These are phyloP conservation scores for Colletotrichum sansevieriae DNA, from an alignment of 2,329 filamentous ascomycete genomes.

Conservation along the genomic window DNA sequence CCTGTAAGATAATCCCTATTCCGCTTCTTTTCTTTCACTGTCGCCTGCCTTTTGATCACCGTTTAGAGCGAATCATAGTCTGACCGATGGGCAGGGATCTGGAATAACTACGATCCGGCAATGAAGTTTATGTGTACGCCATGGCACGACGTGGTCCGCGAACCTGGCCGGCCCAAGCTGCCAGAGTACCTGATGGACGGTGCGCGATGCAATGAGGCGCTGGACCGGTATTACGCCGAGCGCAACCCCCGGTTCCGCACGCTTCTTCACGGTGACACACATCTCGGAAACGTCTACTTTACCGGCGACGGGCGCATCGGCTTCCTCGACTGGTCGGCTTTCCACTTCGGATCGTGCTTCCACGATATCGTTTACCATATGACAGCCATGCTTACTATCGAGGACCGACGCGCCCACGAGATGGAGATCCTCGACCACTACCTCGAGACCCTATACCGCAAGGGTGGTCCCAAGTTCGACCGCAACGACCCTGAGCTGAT, in stretches of 20 bases:
- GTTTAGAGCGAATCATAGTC: too few relatives aligned
- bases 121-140: slow-evolving; percentile 50
- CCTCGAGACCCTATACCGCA: slow-evolving; percentile 48
- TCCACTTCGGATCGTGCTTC: slow-evolving; percentile 57
- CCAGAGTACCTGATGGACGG: slow-evolving; percentile 55
- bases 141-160: slow-evolving; percentile 45
- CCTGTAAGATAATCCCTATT: slow-evolving; percentile 34
- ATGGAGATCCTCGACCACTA: slow-evolving; percentile 54
- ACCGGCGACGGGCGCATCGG: slow-evolving; percentile 50
- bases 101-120: slow-evolving; percentile 54
- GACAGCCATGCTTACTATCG: slow-evolving; percentile 53
- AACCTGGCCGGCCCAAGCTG: slow-evolving; percentile 49
- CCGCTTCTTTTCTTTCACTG: neutral
- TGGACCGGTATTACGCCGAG: slow-evolving; percentile 53
- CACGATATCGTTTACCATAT: slow-evolving; percentile 59
- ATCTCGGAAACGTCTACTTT: slow-evolving; percentile 59
- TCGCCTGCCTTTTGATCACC: neutral
- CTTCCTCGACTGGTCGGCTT: slow-evolving; percentile 59
- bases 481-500: slow-evolving; percentile 43
- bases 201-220: slow-evolving; percentile 50
- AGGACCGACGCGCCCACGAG: slow-evolving; percentile 56
- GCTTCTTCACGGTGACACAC: slow-evolving; percentile 57
- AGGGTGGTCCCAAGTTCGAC: slow-evolving; percentile 51
- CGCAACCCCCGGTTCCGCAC: slow-evolving; percentile 54
- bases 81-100: slow-evolving; percentile 26